Percentiles rank a stretch among this genome's conserved stretches.
Evolutionary conservation across 139 green algal species (phyloP).

Genomic region (Picochlorum costavermella): DNA sequence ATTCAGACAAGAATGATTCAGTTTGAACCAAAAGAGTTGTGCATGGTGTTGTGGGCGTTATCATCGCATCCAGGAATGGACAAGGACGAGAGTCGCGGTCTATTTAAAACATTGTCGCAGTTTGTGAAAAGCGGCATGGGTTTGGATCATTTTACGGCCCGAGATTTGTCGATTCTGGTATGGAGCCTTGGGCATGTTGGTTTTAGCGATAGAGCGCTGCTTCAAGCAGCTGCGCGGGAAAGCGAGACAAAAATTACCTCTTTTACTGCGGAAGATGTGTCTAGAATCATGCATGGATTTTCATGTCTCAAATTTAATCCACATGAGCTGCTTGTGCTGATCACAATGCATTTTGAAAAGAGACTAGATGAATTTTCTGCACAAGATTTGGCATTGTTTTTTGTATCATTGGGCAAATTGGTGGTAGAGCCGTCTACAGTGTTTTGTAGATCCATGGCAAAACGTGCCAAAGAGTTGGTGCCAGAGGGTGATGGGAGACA

Average conservation of each 20-base stretch:
- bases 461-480: neutral
- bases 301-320: slow-evolving; percentile 2
- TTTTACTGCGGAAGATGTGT: neutral
- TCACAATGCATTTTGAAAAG: neutral
- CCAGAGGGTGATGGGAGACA: neutral
- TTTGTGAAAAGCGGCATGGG: slow-evolving; percentile 16
- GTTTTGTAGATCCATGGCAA: neutral
- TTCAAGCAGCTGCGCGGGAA: slow-evolving; percentile 2
- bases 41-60: slow-evolving; percentile 22
- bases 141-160: slow-evolving; percentile 12
- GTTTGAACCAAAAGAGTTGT: slow-evolving; percentile 18
- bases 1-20: neutral
- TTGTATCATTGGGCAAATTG: neutral
- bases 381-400: slow-evolving; percentile 5
- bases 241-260: neutral
- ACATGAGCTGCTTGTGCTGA: neutral
- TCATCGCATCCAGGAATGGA: neutral
- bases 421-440: neutral
- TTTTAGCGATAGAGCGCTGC: neutral
- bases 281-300: slow-evolving; percentile 12
- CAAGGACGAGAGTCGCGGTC: neutral
- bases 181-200: slow-evolving; percentile 9
- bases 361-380: slow-evolving; percentile 1
- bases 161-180: slow-evolving; percentile 15
- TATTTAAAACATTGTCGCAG: neutral